phyloP scores from a whole-genome alignment of 495 filamentous ascomycete species.

The Penicillium goetzii region DNA sequence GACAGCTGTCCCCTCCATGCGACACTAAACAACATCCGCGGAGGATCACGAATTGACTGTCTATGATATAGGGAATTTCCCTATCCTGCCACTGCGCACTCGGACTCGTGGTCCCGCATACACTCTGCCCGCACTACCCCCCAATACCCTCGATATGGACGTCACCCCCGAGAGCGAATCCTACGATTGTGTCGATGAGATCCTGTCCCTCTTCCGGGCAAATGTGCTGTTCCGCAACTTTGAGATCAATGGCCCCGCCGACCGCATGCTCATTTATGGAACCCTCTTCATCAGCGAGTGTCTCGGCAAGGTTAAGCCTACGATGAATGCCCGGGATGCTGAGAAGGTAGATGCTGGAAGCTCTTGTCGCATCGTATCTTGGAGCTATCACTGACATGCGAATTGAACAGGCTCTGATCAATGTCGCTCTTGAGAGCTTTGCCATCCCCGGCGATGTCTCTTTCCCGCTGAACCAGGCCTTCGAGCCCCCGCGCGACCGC shows the following conservation, averaged over 20 bases:
- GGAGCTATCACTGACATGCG: slow-evolving; percentile 7
- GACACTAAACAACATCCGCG: slow-evolving; percentile 1
- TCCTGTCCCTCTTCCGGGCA: slow-evolving; percentile 89
- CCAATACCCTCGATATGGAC: slow-evolving; percentile 66
- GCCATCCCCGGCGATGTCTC: slow-evolving; percentile 91
- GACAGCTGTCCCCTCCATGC: slow-evolving; percentile 18
- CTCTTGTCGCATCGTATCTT: not conserved
- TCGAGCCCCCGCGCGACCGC: slow-evolving; percentile 78
- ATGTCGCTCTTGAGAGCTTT: slow-evolving; percentile 86
- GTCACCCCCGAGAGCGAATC: slow-evolving; percentile 83
- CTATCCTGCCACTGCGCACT: slow-evolving; percentile 90
- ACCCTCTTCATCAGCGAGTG: slow-evolving; percentile 92
- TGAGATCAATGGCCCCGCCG: slow-evolving; percentile 95
- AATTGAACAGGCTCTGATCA: slow-evolving; percentile 60
- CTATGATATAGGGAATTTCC: slow-evolving; percentile 73
- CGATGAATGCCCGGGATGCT: slow-evolving; percentile 61
- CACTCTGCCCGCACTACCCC: slow-evolving; percentile 73
- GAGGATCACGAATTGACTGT: slow-evolving; percentile 18
- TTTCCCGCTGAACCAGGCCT: slow-evolving; percentile 89
- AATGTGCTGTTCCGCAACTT: slow-evolving; percentile 99
- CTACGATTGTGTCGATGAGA: slow-evolving; percentile 95
- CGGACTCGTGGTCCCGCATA: slow-evolving; percentile 90
- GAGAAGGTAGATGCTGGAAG: slow-evolving; percentile 53
- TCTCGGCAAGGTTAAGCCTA: slow-evolving; percentile 79
- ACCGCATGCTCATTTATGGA: slow-evolving; percentile 93